Conservation (phyloP, 768 basidiomycete genomes). For the Tricholoma hemisulphureum region DNA sequence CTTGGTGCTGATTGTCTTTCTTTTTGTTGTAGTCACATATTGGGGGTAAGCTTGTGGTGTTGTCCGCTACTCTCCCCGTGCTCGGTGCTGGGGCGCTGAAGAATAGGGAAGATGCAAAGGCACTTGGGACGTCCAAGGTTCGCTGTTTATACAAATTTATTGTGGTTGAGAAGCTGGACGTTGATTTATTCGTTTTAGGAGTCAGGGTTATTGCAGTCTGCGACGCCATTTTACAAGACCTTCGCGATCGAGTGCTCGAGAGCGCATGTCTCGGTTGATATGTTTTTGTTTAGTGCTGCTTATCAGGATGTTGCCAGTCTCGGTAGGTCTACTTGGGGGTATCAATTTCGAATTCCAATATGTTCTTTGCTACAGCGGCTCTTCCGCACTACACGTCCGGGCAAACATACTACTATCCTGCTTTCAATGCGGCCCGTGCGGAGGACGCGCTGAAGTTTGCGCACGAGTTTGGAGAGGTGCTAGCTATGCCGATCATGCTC, state of each 20-base stretch:
- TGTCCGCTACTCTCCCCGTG: conserved; percentile 84
- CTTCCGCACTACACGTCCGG: conserved; percentile 97
- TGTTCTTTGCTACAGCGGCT: conserved; percentile 54
- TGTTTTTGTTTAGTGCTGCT: conserved; percentile 94
- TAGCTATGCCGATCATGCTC: conserved; percentile 92
- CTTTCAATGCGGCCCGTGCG: conserved; percentile 90
- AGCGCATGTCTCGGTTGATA: conserved; percentile 95
- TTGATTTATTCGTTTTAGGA: conserved; percentile 48
- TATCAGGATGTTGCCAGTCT: conserved; percentile 97
- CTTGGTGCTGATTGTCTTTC: too few relatives aligned
- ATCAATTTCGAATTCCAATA: background rate
- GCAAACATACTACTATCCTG: conserved; percentile 97
- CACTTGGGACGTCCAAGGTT: conserved; percentile 92
- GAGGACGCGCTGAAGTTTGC: conserved; percentile 99
- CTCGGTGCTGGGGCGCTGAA: conserved; percentile 90
- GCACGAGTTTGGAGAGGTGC: conserved; percentile 90
- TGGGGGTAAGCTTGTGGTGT: conserved; percentile 89
- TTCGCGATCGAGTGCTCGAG: conserved; percentile 99
- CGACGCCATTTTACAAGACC: conserved; percentile 94
- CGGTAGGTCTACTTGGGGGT: conserved; percentile 58
- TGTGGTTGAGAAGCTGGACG: background rate
- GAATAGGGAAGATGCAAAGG: conserved; percentile 94
- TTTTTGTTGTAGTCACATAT: conserved; percentile 82
- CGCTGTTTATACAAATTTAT: background rate
- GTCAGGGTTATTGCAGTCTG: conserved; percentile 89